Evolutionary conservation across 331 rosid species (phyloP), one percentile per base, ranked within the genome.

Genomic region (Acacia pycnantha): DNA sequence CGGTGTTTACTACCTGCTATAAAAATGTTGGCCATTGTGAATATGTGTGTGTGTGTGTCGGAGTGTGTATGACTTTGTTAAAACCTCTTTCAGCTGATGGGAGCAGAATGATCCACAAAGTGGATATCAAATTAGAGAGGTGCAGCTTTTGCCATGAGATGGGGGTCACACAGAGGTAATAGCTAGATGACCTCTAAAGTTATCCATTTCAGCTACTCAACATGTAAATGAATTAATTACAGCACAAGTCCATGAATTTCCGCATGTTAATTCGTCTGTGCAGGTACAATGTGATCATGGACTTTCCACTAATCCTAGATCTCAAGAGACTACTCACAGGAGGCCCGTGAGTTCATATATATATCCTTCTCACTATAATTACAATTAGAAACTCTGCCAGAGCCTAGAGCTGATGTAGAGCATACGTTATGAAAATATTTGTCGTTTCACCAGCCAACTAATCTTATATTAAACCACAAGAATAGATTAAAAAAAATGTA

Each of bases 211-310:
- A 27, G 2, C 69, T 4, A 26, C 9, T 8, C 40, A 27, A 27
- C 40, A 62, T 24, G 19, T 62, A 26, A 26, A 26, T 62, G 1
- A 13, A 26, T 11, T 27, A 62, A 37, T 19, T 37, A 37, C 41
- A 8, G 2, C 12, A 43, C 47, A 43, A 43, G 37, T 11, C 69
- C 40, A 12, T 13, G 8, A 62, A 27, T 12, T 58, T n/a, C 41
- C 6, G 41, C 8, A 6, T 37, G 41, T 37, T 37, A 37, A 37
- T 37, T 37, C 41, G 41, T 6, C 41, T 37, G 2, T 80, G 66
- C 78, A 92, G 96, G 85, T 94, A 85, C 84, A 90, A 81, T 67
- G 91, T 90, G 79, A 86, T 92, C 67, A 70, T 88, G 91, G 96
- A 94, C 86, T 87, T 83, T 79, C 90, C 94, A 8, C 81, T 91